phyloP scores from a whole-genome alignment of 352 stramenopile genomes.

The Globisporangium middletonii region DNA sequence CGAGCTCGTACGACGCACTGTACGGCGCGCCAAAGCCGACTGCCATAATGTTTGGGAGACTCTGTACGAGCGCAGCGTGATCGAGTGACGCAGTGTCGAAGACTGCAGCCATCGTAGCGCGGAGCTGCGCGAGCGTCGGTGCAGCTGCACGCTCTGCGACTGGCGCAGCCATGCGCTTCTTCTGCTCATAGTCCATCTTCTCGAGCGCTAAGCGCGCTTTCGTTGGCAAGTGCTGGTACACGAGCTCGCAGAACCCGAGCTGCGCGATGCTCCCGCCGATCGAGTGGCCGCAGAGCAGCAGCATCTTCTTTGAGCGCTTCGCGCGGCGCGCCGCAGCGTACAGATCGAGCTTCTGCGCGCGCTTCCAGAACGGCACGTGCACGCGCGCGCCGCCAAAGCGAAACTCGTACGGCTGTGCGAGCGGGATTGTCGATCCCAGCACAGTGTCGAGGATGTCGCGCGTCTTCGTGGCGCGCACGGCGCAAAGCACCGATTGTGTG shows the following conservation, averaged over 20 bases:
- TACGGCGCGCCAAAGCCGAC: slow-evolving; percentile 79
- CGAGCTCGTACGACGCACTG: slow-evolving; percentile 42
- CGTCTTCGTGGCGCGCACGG: slow-evolving; percentile 49
- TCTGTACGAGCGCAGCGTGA: slow-evolving; percentile 18
- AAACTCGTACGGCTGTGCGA: slow-evolving; percentile 60
- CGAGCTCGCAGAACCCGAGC: slow-evolving; percentile 64
- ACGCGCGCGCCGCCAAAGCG: slow-evolving; percentile 70
- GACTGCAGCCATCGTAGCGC: slow-evolving; percentile 9
- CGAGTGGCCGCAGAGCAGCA: slow-evolving; percentile 79
- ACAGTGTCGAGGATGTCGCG: slow-evolving; percentile 64
- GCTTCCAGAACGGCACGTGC: slow-evolving; percentile 75
- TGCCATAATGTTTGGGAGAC: slow-evolving; percentile 43
- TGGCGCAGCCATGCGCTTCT: slow-evolving; percentile 16
- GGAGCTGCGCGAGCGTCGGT: background rate
- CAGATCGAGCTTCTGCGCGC: slow-evolving; percentile 51
- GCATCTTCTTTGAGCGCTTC: slow-evolving; percentile 42
- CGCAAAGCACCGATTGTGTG: slow-evolving; percentile 52
- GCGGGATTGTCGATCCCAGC: slow-evolving; percentile 54
- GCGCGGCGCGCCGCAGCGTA: slow-evolving; percentile 41
- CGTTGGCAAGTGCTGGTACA: slow-evolving; percentile 61
- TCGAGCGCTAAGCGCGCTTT: slow-evolving; percentile 48
- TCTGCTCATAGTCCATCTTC: slow-evolving; percentile 49
- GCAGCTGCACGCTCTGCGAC: background rate
- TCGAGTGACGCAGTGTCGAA: slow-evolving; percentile 15
- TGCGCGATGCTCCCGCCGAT: slow-evolving; percentile 80